phyloP scores from a whole-genome alignment of 768 basidiomycete species.

The Collybiopsis confluens region DNA sequence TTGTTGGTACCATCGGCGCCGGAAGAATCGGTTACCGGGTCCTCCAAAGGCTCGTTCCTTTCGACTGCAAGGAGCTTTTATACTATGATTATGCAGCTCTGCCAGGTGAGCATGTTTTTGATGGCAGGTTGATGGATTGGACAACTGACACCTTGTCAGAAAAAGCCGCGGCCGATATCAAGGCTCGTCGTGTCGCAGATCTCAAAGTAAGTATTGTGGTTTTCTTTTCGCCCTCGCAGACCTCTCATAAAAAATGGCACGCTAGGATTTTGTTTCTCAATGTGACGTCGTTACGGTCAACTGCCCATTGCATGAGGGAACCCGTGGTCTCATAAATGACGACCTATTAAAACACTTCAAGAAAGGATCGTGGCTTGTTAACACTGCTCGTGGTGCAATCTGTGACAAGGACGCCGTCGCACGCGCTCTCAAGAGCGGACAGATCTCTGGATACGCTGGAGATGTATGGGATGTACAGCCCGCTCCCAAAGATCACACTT shows the following conservation, averaged over 20 bases:
- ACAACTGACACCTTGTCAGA: not conserved
- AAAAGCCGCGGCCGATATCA: constrained; percentile 35
- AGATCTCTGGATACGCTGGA: constrained; percentile 57
- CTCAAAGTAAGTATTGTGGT: constrained; percentile 50
- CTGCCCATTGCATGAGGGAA: constrained; percentile 84
- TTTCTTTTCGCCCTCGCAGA: not conserved
- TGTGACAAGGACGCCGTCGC: constrained; percentile 82
- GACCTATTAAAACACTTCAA: constrained; percentile 87
- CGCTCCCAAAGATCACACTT: constrained; percentile 80
- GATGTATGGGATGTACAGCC: constrained; percentile 91
- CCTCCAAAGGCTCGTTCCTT: constrained; percentile 72
- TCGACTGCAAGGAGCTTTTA: constrained; percentile 85
- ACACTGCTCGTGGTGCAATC: constrained; percentile 91
- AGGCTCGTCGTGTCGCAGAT: constrained; percentile 71
- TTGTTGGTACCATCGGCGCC: constrained; percentile 86
- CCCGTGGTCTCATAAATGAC: constrained; percentile 72
- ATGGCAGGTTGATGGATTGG: not conserved
- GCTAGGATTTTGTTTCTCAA: constrained; percentile 46
- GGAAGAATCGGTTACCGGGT: constrained; percentile 84
- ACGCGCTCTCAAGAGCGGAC: constrained; percentile 70
- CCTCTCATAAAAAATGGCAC: not conserved
- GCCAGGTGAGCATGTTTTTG: constrained; percentile 39
- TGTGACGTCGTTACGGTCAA: constrained; percentile 87
- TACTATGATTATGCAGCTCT: constrained; percentile 85
- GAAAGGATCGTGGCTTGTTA: constrained; percentile 89